Evolutionary conservation across 2,329 filamentous ascomycete species (phyloP), one percentile per base, ranked within the genome.

Genomic region (Rasamsonia emersonii): DNA sequence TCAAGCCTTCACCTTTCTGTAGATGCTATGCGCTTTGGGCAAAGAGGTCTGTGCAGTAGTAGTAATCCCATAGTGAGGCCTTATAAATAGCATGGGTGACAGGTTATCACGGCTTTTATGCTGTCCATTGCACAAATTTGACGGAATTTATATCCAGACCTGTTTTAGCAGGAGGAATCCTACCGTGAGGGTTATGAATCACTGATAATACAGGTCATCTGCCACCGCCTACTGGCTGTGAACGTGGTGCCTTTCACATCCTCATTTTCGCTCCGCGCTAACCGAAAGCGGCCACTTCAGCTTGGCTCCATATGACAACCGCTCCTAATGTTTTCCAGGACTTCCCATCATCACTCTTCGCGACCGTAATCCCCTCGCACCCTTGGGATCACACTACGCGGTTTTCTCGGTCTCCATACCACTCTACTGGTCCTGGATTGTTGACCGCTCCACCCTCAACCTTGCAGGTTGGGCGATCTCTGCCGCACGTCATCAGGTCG

Each of bases 231-330:
- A 36, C 34, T 30, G 34, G 29, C 34, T 25, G 27, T 42, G 40
- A 39, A n/a, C n/a, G n/a, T n/a, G n/a, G n/a, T n/a, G 30, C 29
- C 25, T 39, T 42, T 38, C 38, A 39, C 38, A 33, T 43, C 35
- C 42, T 47, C 44, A 43, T 44, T 43, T 41, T 36, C 32, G 40
- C 46, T 39, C 33, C 38, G 42, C 57, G 49, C 59, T 62, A 62
- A 59, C 59, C 58, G 40, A 50, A 62, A 56, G 41, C 51, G 55
- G 59, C 49, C 52, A 51, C 49, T 47, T 54, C 56, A 59, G 53
- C 52, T 58, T 59, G 29, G 21, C 36, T 36, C 32, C 28, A 51
- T 53, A 53, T 53, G 51, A 49, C 51, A 56, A 45, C 49, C 45
- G 39, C 40, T 37, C 32, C 41, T 36, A 43, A 42, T 47, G 47